These are phyloP conservation scores for Ophiosphaerella korrae DNA, from an alignment of 2,329 filamentous ascomycete genomes.

Conservation along the genomic window DNA sequence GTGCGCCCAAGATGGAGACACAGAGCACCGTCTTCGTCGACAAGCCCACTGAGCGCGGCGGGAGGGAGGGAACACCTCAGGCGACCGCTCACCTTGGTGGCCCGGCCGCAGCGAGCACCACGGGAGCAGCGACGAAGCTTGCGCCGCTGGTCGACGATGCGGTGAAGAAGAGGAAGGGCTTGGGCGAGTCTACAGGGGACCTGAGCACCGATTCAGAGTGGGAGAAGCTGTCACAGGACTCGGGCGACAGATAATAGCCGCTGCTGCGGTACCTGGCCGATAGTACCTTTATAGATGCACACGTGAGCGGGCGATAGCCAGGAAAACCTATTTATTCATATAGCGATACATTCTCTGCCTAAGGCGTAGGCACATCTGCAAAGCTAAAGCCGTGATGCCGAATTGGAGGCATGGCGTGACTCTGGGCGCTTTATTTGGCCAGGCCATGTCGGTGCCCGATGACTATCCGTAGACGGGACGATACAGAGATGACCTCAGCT, in stretches of 20 bases:
- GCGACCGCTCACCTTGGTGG: conserved; percentile 14
- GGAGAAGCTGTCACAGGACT: conserved; percentile 79
- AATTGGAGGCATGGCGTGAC: not conserved
- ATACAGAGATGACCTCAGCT: not conserved
- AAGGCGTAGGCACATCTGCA: not conserved
- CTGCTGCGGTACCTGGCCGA: not conserved
- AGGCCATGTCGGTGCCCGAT: no score
- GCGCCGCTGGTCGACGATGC: conserved; percentile 42
- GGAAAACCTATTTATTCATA: conserved; percentile 2
- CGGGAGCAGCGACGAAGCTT: conserved; percentile 36
- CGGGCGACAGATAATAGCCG: conserved; percentile 39
- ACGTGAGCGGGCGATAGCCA: conserved; percentile 36
- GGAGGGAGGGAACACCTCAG: conserved; percentile 25
- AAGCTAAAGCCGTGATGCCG: not conserved
- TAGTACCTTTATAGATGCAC: conserved; percentile 1
- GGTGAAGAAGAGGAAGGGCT: conserved; percentile 52
- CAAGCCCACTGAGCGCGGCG: conserved; percentile 21
- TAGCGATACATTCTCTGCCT: not conserved
- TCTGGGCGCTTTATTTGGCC: not conserved
- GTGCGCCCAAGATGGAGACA: conserved; percentile 27
- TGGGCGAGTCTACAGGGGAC: conserved; percentile 58
- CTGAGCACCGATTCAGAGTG: conserved; percentile 92
- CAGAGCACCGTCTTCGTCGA: conserved; percentile 46
- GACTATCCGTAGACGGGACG: not conserved
- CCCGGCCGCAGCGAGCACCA: conserved; percentile 30